Conservation (phyloP, 306 rosid species). For the Datisca glomerata region DNA sequence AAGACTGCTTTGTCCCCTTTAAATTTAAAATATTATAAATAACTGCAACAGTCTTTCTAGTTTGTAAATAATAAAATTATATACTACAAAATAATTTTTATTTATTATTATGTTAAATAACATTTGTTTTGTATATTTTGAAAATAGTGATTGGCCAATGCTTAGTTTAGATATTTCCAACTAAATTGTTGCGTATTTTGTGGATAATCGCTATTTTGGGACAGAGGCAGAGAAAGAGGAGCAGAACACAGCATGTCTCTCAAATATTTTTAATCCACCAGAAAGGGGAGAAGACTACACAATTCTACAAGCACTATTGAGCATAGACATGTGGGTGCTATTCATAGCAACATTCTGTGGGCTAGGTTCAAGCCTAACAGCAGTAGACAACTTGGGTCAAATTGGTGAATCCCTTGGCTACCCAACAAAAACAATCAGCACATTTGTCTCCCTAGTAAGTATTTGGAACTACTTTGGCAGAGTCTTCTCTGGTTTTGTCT, state of each 20-base stretch:
- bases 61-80: too few species aligned
- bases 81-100: too few species aligned
- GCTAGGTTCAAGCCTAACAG: slow-evolving; percentile 50
- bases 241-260: background rate
- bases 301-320: slow-evolving; percentile 55
- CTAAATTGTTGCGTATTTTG: too few species aligned
- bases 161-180: too few species aligned
- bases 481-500: slow-evolving; percentile 31
- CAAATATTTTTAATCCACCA: slow-evolving; percentile 33
- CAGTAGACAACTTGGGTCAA: slow-evolving; percentile 66
- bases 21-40: too few species aligned
- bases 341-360: slow-evolving; percentile 30
- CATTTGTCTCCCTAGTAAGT: slow-evolving; percentile 59
- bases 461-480: slow-evolving; percentile 70
- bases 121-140: too few species aligned
- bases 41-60: too few species aligned
- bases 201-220: too few species aligned
- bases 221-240: too few species aligned
- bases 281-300: slow-evolving; percentile 62
- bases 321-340: slow-evolving; percentile 51
- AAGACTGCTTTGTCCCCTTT: too few species aligned
- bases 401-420: slow-evolving; percentile 50
- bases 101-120: too few species aligned
- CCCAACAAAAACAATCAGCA: slow-evolving; percentile 30
- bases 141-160: too few species aligned